These are phyloP conservation scores for Hanseniaspora sp. DNA, from an alignment of 1,139 yeast species.

Conservation along the genomic window DNA sequence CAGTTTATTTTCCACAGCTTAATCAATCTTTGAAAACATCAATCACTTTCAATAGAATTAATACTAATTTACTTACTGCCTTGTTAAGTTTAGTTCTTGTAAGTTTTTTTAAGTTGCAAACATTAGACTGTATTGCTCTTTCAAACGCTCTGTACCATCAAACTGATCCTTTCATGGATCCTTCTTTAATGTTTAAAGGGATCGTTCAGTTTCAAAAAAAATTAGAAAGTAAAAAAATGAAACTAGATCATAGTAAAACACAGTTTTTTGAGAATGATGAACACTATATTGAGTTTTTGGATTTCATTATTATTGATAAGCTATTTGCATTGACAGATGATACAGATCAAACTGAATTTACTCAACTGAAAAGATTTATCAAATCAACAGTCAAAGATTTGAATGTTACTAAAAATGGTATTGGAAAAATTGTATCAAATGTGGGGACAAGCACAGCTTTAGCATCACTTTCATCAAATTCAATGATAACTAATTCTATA, in stretches of 20 bases:
- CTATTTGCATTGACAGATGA: conserved; percentile 51
- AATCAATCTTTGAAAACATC: conserved; percentile 16
- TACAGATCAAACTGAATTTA: conserved; percentile 40
- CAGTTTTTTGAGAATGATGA: background rate
- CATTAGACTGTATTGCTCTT: conserved; percentile 69
- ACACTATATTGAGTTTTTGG: conserved; percentile 48
- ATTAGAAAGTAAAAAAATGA: conserved; percentile 5
- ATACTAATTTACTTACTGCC: conserved; percentile 30
- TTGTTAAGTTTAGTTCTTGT: conserved; percentile 58
- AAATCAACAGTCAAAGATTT: conserved; percentile 67
- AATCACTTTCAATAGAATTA: conserved; percentile 19
- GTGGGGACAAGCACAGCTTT: conserved; percentile 31
- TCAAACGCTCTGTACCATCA: conserved; percentile 55
- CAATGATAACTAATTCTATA: conserved; percentile 42
- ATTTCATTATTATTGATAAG: conserved; percentile 50
- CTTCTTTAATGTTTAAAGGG: conserved; percentile 30
- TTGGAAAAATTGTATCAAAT: conserved; percentile 12
- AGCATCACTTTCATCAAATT: conserved; percentile 31
- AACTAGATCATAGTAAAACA: background rate
- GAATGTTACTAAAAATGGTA: conserved; percentile 29
- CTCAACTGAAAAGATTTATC: conserved; percentile 55
- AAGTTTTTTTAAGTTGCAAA: conserved; percentile 52
- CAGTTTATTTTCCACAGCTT: conserved; percentile 46
- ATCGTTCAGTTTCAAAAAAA: conserved; percentile 62
- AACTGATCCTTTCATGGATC: conserved; percentile 31